Base-by-base conservation (phyloP, 768 basidiomycete genomes). In the Rubroboletus satanas region DNA sequence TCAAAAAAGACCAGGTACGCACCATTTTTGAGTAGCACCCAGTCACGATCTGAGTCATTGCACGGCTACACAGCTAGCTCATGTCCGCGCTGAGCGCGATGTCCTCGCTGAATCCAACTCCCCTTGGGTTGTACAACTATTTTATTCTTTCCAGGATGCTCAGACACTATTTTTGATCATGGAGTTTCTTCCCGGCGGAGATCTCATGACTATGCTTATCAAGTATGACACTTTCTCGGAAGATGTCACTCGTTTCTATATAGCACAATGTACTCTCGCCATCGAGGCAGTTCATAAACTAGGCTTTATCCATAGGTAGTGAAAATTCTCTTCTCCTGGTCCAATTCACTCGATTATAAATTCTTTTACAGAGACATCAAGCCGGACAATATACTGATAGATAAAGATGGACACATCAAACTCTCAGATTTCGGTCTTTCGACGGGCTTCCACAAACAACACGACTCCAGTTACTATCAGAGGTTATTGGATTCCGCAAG, bases 141-240 rank as follows among this genome's bases (percentile, higher is more conserved):
- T 82, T 74, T 98, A 96, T 73, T 97, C 94, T n/a, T 98, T 98
- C 78, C 97, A 98, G 70, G 97, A 98, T 69, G 76, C 89, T 2
- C 76, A 87, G 49, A 93, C 89, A 63, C 81, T 99, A 26, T 99
- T 98, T 75, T 79, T 99, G 51, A 90, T 98, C 76, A 98, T 98
- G 97, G 97, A 98, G 75, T 99, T 96, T 73, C 79, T 99, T 44
- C 95, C 96, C 52, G 97, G 97, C 44, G 97, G 97, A 32, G 97
- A 99, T 70, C 78, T 98, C 57, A 98, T 99, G 97, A 97, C 95
- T 5, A 98, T 98, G 96, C 79, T 98, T 54, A 98, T 98, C 79
- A 98, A 98, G 74, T 98, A 98, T 73, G 97, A 98, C 69, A 97
- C 95, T 0, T 98, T 98, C 74, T 91, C 91, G 0, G 96, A 98